Percentiles rank a stretch among this genome's conserved stretches.
Conservation (phyloP, 2,329 filamentous ascomycete species). For the Nemania sp. region DNA sequence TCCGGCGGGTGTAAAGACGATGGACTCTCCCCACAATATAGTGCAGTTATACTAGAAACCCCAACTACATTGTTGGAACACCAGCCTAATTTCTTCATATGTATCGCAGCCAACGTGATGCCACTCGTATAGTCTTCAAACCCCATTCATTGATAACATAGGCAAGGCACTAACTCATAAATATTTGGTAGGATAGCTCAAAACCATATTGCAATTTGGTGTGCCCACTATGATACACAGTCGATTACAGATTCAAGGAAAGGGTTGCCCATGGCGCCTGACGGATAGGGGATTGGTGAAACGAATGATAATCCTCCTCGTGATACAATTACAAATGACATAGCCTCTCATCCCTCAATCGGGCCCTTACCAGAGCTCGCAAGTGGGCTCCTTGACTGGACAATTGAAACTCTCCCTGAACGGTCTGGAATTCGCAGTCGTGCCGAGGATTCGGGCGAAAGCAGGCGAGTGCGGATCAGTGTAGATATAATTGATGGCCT, state of each 20-base stretch:
- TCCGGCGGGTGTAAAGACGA: too few relatives aligned
- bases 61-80: too few relatives aligned
- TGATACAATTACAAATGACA: constrained; percentile 12
- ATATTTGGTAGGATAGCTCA: too few relatives aligned
- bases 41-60: too few relatives aligned
- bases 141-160: too few relatives aligned
- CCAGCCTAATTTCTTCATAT: too few relatives aligned
- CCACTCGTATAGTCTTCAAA: too few relatives aligned
- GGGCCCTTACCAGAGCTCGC: constrained; percentile 65
- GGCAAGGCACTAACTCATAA: not conserved
- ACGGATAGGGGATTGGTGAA: not conserved
- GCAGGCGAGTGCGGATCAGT: constrained; percentile 69
- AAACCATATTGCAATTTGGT: not conserved
- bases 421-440: constrained; percentile 68
- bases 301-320: constrained; percentile 1
- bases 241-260: not conserved
- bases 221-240: not conserved
- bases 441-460: constrained; percentile 63
- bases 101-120: too few relatives aligned
- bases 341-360: not conserved
- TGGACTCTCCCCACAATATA: too few relatives aligned
- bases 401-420: constrained; percentile 72
- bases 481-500: constrained; percentile 61
- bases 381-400: constrained; percentile 66
- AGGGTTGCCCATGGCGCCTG: not conserved